Evolutionary conservation across 331 rosid genomes (phyloP).

Genomic region (Prunus yedoensis): DNA sequence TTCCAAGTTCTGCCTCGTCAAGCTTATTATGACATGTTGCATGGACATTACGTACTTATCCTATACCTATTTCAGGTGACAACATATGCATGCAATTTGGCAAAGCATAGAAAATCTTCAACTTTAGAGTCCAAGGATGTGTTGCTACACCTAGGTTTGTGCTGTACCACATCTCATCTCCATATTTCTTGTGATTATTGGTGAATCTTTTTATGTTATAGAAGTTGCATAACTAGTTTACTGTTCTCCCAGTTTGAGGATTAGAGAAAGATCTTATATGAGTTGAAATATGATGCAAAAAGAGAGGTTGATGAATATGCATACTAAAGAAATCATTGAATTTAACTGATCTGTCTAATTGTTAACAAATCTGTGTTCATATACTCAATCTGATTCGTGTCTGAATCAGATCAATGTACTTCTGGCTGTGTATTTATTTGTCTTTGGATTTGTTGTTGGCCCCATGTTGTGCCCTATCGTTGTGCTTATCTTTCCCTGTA

Average conservation of each 20-base stretch:
- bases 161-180: conserved; percentile 22
- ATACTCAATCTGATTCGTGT: neutral
- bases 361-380: neutral
- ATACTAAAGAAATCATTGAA: neutral
- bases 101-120: conserved; percentile 94
- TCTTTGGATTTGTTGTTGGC: neutral
- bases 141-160: conserved; percentile 87
- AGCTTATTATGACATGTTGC: neutral
- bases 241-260: conserved; percentile 20
- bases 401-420: neutral
- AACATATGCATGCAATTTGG: conserved; percentile 80
- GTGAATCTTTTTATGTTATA: neutral
- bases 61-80: conserved; percentile 56
- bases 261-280: neutral
- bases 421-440: neutral
- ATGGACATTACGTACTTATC: conserved; percentile 8
- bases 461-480: neutral
- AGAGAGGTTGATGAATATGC: neutral
- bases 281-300: neutral
- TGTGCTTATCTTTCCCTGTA: neutral
- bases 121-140: conserved; percentile 93
- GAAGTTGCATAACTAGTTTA: conserved; percentile 17
- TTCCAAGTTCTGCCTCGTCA: neutral
- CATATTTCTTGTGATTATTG: conserved; percentile 9
- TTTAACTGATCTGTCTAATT: neutral